Percentiles rank a stretch among this genome's conserved stretches.
Conservation (phyloP, 805 yeast species). For the Candida ovalis region DNA sequence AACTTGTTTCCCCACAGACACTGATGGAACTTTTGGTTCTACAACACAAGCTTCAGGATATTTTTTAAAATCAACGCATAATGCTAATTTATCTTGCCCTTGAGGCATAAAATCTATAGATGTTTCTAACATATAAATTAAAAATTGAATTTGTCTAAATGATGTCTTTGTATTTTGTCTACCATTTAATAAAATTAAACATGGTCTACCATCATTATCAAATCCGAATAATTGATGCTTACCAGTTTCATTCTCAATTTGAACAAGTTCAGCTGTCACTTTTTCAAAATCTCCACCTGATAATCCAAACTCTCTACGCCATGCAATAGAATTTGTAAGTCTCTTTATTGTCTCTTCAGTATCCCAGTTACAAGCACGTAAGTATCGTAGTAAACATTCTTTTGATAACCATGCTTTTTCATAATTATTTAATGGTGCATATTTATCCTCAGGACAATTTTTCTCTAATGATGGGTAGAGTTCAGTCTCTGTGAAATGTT, state of each 20-base stretch:
- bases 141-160: conserved; percentile 85
- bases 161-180: conserved; percentile 94
- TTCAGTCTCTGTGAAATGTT: conserved; percentile 52
- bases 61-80: conserved; percentile 89
- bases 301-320: conserved; percentile 94
- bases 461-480: conserved; percentile 49
- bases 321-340: conserved; percentile 69
- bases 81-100: conserved; percentile 90
- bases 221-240: conserved; percentile 87
- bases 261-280: conserved; percentile 49
- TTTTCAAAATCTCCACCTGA: conserved; percentile 40
- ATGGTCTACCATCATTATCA: conserved; percentile 89
- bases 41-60: conserved; percentile 46
- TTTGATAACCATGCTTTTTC: conserved; percentile 90
- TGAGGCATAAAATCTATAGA: conserved; percentile 93
- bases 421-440: conserved; percentile 36
- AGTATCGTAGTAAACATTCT: conserved; percentile 84
- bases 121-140: conserved; percentile 88
- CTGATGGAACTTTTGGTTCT: conserved; percentile 60
- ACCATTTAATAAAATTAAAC: conserved; percentile 87
- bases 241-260: conserved; percentile 83
- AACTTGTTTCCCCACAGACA: conserved; percentile 84
- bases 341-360: conserved; percentile 65
- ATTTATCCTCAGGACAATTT: conserved; percentile 26
- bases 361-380: conserved; percentile 92